phyloP scores from a whole-genome alignment of 306 rosid genomes.

The Cucurbita pepo region DNA sequence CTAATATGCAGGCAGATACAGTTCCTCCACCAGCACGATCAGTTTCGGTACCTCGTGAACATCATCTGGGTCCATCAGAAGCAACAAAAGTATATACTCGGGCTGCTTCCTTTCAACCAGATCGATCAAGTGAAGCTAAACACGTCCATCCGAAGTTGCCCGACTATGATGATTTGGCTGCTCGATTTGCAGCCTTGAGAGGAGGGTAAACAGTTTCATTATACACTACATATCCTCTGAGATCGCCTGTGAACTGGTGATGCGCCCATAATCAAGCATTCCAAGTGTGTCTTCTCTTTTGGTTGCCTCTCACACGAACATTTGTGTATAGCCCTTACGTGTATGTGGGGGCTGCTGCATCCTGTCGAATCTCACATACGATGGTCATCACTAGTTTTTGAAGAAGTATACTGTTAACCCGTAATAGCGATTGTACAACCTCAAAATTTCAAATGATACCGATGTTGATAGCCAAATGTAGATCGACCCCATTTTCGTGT shows the following conservation, averaged over 20 bases:
- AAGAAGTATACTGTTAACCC: not conserved
- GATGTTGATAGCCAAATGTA: not conserved
- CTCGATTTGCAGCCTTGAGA: slow-evolving; percentile 68
- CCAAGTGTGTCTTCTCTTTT: not conserved
- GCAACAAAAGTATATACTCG: slow-evolving; percentile 49
- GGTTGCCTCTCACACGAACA: not conserved
- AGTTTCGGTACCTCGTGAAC: slow-evolving; percentile 56
- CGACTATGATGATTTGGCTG: slow-evolving; percentile 75
- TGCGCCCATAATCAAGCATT: not conserved
- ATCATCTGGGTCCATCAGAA: slow-evolving; percentile 25
- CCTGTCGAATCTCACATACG: not conserved
- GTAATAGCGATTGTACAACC: not conserved
- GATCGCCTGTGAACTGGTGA: not conserved
- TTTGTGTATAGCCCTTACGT: not conserved
- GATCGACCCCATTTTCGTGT: not conserved
- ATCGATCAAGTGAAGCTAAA: slow-evolving; percentile 38
- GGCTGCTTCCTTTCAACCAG: slow-evolving; percentile 74
- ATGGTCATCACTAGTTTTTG: not conserved
- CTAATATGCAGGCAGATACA: slow-evolving; percentile 20
- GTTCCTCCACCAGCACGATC: slow-evolving; percentile 37
- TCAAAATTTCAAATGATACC: slow-evolving; percentile 1
- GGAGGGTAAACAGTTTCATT: slow-evolving; percentile 26
- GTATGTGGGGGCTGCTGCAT: not conserved
- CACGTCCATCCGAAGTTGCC: slow-evolving; percentile 98
- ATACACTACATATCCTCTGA: not conserved